Evolutionary conservation across 352 stramenopile genomes (phyloP).

Genomic region (Aphanomyces stellatus): DNA sequence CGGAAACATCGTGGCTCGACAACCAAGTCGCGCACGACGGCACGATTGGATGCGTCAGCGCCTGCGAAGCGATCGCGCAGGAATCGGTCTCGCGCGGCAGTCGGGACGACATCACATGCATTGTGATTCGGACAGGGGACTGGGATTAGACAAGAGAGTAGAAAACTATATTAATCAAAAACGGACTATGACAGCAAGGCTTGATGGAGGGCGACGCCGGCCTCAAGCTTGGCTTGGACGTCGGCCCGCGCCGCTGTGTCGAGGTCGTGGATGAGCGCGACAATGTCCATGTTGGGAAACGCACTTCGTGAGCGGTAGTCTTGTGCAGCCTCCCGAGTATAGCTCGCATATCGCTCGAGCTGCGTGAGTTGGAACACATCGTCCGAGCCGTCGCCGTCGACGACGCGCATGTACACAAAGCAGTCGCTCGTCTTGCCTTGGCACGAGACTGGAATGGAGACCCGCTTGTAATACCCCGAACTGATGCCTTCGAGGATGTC

Average conservation of each 20-base stretch:
- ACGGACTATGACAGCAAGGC: not conserved
- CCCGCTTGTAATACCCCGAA: constrained; percentile 53
- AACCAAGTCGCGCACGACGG: not conserved
- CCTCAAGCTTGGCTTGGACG: not conserved
- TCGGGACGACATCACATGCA: constrained; percentile 52
- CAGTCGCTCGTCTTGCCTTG: constrained; percentile 33
- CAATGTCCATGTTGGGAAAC: constrained; percentile 15
- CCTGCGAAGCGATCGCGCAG: constrained; percentile 43
- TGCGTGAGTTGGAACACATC: not conserved
- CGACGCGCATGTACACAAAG: constrained; percentile 25
- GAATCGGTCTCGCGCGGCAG: constrained; percentile 44
- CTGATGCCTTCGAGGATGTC: constrained; percentile 71
- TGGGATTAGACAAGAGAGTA: too few species aligned
- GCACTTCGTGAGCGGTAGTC: not conserved
- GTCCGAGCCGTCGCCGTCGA: not conserved
- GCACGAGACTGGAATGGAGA: constrained; percentile 50
- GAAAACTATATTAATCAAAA: too few species aligned
- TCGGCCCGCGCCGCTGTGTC: not conserved
- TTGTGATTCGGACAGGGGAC: constrained; percentile 29
- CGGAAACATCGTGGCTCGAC: constrained; percentile 28
- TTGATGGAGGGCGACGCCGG: not conserved
- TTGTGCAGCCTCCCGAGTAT: constrained; percentile 9
- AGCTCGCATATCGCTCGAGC: not conserved
- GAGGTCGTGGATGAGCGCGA: constrained; percentile 14
- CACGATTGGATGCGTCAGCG: constrained; percentile 29